Evolutionary conservation across 352 stramenopile genomes (phyloP), one percentile per base, ranked within the genome.

Genomic region (Aphanomyces cochlioides): DNA sequence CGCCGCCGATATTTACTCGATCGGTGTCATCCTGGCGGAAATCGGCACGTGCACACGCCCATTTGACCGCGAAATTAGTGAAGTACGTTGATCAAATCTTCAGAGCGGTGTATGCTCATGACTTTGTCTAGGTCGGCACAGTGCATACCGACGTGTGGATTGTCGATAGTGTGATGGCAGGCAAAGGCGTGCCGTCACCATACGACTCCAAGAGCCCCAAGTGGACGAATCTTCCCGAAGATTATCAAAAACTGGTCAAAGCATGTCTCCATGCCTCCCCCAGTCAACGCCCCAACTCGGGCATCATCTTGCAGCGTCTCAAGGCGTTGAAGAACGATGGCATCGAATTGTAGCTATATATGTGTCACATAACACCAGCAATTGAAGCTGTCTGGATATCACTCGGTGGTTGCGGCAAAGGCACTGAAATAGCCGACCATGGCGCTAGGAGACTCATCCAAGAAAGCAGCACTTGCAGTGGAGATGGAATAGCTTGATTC

Each of bases 391-490:
- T 28, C 28, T 28, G 1, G 28, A 28, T 28, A 28, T 28, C 28
- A 28, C 28, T 28, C 28, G 28, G 28, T 10, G 50, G 21, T 1
- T 21, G 41, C 41, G 43, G n/a, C 19, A 19, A 13, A 12, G 3
- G 60, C 13, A 67, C 43, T 8, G 79, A 76, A 38, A 92, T 83
- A 58, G 68, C 53, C 36, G 84, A 91, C 58, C 90, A 47, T 17
- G 83, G 80, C 64, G 85, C 79, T 63, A 93, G 83, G 50, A 93
- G 83, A 56, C 83, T 91, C 38, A 93, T 75, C 86, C 86, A 93
- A 17, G 80, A 80, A 41, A 83, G 61, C 41, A 93, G 78, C 28
- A 28, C 12, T 61, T 41, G 21, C 47, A 47, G 48, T 17, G 21
- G 59, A 19, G 3, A 28, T 7, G 4, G 38, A 28, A 28, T 21